A percentile compares a stretch with the other conserved stretches of the same genome.
phyloP scores from a whole-genome alignment of 225 moss, liverwort and hornwort genomes.

The Pseudisothecium myosuroides region DNA sequence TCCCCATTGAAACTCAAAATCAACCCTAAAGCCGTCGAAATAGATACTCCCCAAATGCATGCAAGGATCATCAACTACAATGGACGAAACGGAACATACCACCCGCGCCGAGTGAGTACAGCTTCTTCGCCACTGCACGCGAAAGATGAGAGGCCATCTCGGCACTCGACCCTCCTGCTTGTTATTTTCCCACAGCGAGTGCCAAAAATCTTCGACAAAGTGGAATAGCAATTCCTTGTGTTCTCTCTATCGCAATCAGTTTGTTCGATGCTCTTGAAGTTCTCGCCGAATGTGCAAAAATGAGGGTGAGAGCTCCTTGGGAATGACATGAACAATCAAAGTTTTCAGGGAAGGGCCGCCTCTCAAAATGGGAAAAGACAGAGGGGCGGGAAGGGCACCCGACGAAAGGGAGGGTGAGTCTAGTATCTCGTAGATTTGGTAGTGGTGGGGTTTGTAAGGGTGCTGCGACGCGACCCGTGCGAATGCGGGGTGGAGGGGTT shows the following conservation, averaged over 20 bases:
- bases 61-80: background rate
- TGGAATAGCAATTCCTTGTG: background rate
- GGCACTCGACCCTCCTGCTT: background rate
- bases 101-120: slow-evolving; percentile 17
- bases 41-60: background rate
- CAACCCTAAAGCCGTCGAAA: background rate
- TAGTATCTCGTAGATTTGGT: background rate
- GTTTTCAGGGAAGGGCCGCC: background rate
- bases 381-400: background rate
- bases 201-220: background rate
- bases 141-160: slow-evolving; percentile 37
- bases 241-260: background rate
- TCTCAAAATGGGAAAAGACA: background rate
- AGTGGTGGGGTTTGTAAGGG: background rate
- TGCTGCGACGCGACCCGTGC: background rate
- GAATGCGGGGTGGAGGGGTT: background rate
- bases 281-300: background rate
- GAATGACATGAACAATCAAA: background rate
- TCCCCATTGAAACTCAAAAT: background rate
- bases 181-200: background rate
- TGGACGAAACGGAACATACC: background rate
- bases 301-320: background rate
- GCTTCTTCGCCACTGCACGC: slow-evolving; percentile 25
- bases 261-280: background rate
- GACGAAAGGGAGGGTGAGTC: background rate